Evolutionary conservation across 2,329 filamentous ascomycete genomes (phyloP).

Genomic region (Akanthomyces lecanii): DNA sequence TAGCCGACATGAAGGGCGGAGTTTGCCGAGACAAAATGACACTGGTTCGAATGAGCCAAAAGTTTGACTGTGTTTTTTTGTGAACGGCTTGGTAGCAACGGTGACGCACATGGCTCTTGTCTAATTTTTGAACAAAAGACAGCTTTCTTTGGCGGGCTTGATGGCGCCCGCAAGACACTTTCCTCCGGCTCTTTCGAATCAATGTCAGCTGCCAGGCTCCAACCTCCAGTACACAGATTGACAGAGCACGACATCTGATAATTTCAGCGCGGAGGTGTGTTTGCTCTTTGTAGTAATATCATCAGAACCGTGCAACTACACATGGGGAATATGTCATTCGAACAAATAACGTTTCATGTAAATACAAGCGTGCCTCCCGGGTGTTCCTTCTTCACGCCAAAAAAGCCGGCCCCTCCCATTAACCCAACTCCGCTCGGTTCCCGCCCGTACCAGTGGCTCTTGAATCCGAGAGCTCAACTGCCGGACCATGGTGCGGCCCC

Average conservation of each 20-base stretch:
- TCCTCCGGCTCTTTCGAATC: not conserved
- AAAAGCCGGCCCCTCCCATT: not conserved
- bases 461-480: not conserved
- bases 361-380: not conserved
- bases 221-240: not conserved
- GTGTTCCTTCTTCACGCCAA: not conserved
- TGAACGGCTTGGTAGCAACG: not conserved
- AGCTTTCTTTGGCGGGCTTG: no score
- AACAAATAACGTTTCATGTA: not conserved
- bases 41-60: no score
- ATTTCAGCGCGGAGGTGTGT: not conserved
- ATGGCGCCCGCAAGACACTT: no score
- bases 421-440: conserved; percentile 13
- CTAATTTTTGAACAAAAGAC: no score
- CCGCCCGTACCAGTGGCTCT: not conserved
- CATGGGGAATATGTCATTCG: not conserved
- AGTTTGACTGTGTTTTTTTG: not conserved
- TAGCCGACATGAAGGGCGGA: not conserved
- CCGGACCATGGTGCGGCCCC: not conserved
- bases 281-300: not conserved
- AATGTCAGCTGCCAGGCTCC: not conserved
- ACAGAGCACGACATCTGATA: not conserved
- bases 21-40: not conserved
- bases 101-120: no score
- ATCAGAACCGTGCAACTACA: not conserved